These are phyloP conservation scores for Rhododendron ovatum DNA, from an alignment of 148 eudicot species.

Conservation along the genomic window DNA sequence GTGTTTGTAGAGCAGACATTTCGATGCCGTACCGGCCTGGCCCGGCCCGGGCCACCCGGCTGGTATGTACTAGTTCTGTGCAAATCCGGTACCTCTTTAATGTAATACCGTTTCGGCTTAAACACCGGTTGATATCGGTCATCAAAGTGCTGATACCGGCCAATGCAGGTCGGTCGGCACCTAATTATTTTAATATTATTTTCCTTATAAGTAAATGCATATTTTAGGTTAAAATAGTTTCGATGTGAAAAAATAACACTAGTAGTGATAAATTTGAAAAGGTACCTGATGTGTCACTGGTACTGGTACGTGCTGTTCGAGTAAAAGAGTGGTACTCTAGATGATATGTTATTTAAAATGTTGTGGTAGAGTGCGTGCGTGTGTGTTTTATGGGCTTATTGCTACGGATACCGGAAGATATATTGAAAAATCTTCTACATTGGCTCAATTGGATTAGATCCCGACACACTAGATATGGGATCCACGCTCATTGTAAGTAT, in stretches of 20 bases:
- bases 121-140: not conserved
- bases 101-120: not conserved
- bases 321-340: not conserved
- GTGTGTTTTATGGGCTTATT: not conserved
- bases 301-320: too few relatives aligned
- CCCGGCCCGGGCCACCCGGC: not conserved
- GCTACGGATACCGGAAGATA: not conserved
- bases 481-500: not conserved
- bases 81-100: not conserved
- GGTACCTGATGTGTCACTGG: not conserved
- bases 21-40: not conserved
- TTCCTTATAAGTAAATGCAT: not conserved
- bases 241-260: not conserved
- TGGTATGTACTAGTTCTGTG: not conserved
- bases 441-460: not conserved
- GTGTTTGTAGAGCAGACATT: not conserved
- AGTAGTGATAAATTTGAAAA: not conserved
- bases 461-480: not conserved
- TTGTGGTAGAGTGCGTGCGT: not conserved
- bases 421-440: not conserved
- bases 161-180: not conserved
- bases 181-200: not conserved
- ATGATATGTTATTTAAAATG: not conserved
- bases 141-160: not conserved
- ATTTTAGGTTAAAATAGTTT: not conserved